These are phyloP conservation scores for Nitzschia sp. DNA, from an alignment of 108 stramenopile genomes.

Conservation along the genomic window DNA sequence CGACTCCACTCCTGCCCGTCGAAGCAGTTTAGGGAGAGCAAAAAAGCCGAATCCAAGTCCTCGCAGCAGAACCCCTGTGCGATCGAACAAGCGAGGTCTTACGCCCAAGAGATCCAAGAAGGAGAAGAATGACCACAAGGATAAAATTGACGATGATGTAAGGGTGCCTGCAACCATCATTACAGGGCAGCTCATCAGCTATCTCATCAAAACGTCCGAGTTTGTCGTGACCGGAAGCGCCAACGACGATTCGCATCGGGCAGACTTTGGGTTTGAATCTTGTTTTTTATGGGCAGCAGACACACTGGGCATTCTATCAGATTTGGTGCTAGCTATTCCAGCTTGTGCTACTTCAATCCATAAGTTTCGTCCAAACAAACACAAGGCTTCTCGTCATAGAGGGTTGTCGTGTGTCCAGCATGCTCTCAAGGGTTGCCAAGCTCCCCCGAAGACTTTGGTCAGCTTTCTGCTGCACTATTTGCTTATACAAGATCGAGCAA, in stretches of 20 bases:
- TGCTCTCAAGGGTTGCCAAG: constrained; percentile 70
- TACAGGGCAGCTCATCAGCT: neutral
- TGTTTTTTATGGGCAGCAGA: constrained; percentile 72
- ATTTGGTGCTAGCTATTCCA: constrained; percentile 89
- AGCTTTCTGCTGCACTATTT: constrained; percentile 85
- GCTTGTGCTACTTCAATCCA: constrained; percentile 87
- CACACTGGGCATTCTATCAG: constrained; percentile 80
- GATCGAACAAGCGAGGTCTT: constrained; percentile 19
- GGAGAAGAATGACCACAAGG: constrained; percentile 36
- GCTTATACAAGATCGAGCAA: constrained; percentile 73
- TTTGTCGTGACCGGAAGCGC: neutral
- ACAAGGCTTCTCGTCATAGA: constrained; percentile 12
- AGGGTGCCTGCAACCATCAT: neutral
- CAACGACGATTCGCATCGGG: neutral
- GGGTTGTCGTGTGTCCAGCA: constrained; percentile 33
- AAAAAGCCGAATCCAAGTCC: constrained; percentile 29
- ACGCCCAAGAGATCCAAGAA: constrained; percentile 31
- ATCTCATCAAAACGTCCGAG: neutral
- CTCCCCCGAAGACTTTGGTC: constrained; percentile 80
- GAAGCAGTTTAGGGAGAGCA: constrained; percentile 42
- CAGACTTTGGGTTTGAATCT: constrained; percentile 33
- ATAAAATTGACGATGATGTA: constrained; percentile 24
- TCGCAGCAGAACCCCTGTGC: constrained; percentile 56
- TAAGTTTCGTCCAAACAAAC: constrained; percentile 55
- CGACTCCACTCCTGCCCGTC: constrained; percentile 17